A percentile compares a stretch with the other conserved stretches of the same genome.
Evolutionary conservation across 1,284 basidiomycete genomes (phyloP).

Genomic region (Cryptococcus sp.): DNA sequence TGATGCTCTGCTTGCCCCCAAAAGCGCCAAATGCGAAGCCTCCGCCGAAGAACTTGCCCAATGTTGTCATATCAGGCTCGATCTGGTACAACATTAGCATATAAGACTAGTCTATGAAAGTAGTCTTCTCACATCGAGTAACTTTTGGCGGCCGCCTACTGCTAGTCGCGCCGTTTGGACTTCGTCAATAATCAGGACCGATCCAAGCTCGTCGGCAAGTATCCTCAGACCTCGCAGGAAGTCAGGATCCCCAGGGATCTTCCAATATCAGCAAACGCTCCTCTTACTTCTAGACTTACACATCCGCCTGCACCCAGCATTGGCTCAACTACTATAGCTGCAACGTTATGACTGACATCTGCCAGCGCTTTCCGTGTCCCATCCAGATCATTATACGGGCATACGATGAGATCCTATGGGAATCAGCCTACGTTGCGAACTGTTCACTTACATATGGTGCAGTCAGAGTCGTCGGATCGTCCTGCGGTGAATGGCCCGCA

Average conservation of each 20-base stretch:
- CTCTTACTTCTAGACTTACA: slow-evolving; percentile 9
- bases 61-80: slow-evolving; percentile 35
- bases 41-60: slow-evolving; percentile 41
- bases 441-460: slow-evolving; percentile 23
- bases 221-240: slow-evolving; percentile 55
- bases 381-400: slow-evolving; percentile 52
- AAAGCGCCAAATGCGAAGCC: slow-evolving; percentile 41
- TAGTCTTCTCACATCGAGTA: slow-evolving; percentile 16
- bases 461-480: slow-evolving; percentile 11
- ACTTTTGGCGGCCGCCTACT: slow-evolving; percentile 27
- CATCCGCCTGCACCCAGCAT: slow-evolving; percentile 55
- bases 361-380: slow-evolving; percentile 44
- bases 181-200: slow-evolving; percentile 58
- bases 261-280: neutral
- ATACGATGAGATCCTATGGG: slow-evolving; percentile 28
- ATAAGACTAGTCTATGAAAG: neutral
- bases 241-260: slow-evolving; percentile 37
- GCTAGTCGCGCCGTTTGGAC: slow-evolving; percentile 49
- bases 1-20: slow-evolving; percentile 35
- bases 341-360: slow-evolving; percentile 44
- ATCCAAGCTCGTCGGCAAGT: slow-evolving; percentile 55
- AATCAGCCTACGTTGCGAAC: neutral
- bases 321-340: slow-evolving; percentile 58
- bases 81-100: slow-evolving; percentile 15
- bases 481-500: slow-evolving; percentile 5